Evolutionary conservation across 1,284 basidiomycete species (phyloP).

Genomic region (Ceratobasidium sp.): DNA sequence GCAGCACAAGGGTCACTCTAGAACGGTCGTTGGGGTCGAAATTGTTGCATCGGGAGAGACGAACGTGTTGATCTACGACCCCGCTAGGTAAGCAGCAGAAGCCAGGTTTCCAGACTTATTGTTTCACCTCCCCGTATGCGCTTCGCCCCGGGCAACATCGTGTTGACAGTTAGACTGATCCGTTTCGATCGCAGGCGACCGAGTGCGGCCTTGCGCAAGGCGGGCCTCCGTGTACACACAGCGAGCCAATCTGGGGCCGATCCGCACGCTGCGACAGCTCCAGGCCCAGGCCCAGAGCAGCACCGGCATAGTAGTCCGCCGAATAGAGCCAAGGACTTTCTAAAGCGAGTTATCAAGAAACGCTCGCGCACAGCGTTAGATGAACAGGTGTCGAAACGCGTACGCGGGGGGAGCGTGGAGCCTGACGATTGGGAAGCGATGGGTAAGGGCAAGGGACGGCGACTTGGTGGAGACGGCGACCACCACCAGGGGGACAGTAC

Average conservation of each 20-base stretch:
- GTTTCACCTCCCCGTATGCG: background rate
- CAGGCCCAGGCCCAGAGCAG: background rate
- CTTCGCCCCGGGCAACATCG: background rate
- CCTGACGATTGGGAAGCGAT: slow-evolving; percentile 18
- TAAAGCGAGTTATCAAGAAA: slow-evolving; percentile 35
- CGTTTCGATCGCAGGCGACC: slow-evolving; percentile 30
- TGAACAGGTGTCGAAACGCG: slow-evolving; percentile 30
- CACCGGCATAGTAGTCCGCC: background rate
- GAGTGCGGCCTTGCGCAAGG: slow-evolving; percentile 14
- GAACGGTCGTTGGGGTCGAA: slow-evolving; percentile 87
- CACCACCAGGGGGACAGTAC: background rate
- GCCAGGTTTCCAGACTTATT: background rate
- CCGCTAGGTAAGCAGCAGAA: slow-evolving; percentile 66
- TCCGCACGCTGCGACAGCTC: background rate
- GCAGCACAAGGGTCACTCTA: slow-evolving; percentile 80
- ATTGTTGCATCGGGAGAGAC: slow-evolving; percentile 65
- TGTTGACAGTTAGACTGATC: no score
- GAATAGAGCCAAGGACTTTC: slow-evolving; percentile 30
- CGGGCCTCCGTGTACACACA: slow-evolving; percentile 28
- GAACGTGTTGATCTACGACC: slow-evolving; percentile 80
- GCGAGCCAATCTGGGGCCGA: background rate
- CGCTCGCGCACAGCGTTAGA: slow-evolving; percentile 17
- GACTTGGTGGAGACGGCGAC: slow-evolving; percentile 5
- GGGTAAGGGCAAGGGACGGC: slow-evolving; percentile 26
- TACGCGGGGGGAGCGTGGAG: slow-evolving; percentile 27